Base-by-base conservation (phyloP, 257 asterid genomes). In the Phtheirospermum japonicum region DNA sequence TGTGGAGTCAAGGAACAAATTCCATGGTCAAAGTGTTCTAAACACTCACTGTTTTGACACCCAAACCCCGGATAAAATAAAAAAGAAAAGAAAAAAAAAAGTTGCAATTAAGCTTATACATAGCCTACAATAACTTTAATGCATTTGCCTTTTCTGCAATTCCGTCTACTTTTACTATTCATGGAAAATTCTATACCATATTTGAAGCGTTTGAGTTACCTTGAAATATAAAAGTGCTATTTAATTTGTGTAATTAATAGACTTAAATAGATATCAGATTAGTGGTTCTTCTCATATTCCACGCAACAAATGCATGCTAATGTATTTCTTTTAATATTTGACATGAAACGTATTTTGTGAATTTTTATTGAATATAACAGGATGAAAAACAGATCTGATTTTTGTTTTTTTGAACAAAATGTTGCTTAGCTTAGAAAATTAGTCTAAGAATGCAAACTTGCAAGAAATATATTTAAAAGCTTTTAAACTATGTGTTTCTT, bases 371-470 rank as follows among this genome's bases (percentile, higher is more conserved):
- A n/a, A n/a, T n/a, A n/a, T n/a, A n/a, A n/a, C n/a, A n/a, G n/a
- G n/a, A n/a, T n/a, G n/a, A n/a, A 55, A 45, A 61, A 43, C 26
- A 31, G 63, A 69, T 12, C 32, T 45, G 64, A 71, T 69, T 77
- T 70, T 72, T 64, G 67, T 36, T 59, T 61, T 43, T 12, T 60
- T n/a, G 73, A 54, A 67, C 33, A 56, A 51, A 67, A 6, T 68
- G 72, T 78, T 73, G 60, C 84, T 77, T 81, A 54, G 62, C 80
- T 79, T 72, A 59, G 77, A 71, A 73, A 74, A 68, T 30, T 83
- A 43, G 78, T 55, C 69, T 65, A 57, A 67, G 64, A 69, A 66
- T 23, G 70, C 66, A 76, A 75, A 53, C 82, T 77, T 79, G 72
- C 79, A 78, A 64, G 88, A 67, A 74, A 76, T 61, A 61, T 42